Evolutionary conservation across 2,329 filamentous ascomycete species (phyloP).

Genomic region (Aspergillus carbonarius): DNA sequence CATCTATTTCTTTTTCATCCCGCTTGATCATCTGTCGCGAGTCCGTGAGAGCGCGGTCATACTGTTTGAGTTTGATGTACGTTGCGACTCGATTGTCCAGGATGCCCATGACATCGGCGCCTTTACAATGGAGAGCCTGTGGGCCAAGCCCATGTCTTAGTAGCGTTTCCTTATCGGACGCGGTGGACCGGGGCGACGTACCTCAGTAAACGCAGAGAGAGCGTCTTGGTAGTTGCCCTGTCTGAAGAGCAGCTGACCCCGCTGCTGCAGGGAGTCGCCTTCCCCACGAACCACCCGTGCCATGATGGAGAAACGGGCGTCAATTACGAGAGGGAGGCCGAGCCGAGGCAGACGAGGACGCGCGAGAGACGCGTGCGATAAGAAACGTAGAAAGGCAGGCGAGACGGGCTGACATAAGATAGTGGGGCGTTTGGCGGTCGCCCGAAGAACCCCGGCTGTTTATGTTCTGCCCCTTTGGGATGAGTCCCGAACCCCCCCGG

Average conservation of each 20-base stretch:
- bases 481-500: slow-evolving; percentile 19
- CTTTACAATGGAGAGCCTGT: slow-evolving; percentile 38
- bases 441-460: slow-evolving; percentile 35
- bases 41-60: slow-evolving; percentile 55
- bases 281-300: no score
- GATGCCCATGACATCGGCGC: slow-evolving; percentile 40
- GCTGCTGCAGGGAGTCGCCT: no score
- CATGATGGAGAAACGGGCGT: no score
- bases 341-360: not conserved
- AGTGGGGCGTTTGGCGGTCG: slow-evolving; percentile 16
- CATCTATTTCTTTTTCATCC: slow-evolving; percentile 44
- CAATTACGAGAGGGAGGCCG: no score
- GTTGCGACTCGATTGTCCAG: slow-evolving; percentile 58
- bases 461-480: slow-evolving; percentile 47
- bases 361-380: slow-evolving; percentile 3
- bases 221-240: no score
- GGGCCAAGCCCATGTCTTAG: not conserved
- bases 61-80: slow-evolving; percentile 53
- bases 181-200: slow-evolving; percentile 20
- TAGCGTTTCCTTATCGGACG: slow-evolving; percentile 12
- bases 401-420: slow-evolving; percentile 8
- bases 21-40: slow-evolving; percentile 57
- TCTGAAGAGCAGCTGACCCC: no score
- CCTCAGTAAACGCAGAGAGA: slow-evolving; percentile 18
- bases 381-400: not conserved